Percentiles rank a stretch among this genome's conserved stretches.
phyloP scores from a whole-genome alignment of 164 flowering plant species.

The Aristolochia contorta region DNA sequence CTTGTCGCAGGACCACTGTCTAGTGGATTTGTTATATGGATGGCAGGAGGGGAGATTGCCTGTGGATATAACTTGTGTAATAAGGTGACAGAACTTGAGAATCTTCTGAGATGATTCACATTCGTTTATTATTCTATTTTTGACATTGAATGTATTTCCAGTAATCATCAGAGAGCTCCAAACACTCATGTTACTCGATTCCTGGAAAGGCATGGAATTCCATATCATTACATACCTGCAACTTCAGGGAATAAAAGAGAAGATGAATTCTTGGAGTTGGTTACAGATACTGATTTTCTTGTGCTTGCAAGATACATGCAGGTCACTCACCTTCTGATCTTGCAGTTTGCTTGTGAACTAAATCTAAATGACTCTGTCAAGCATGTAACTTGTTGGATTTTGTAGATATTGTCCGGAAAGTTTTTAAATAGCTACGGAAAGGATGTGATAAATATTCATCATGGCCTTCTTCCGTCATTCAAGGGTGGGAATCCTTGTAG shows the following conservation, averaged over 20 bases:
- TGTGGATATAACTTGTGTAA: conserved; percentile 73
- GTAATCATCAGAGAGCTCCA: conserved; percentile 83
- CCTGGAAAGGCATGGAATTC: conserved; percentile 78
- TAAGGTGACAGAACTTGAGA: conserved; percentile 42
- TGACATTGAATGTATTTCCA: conserved; percentile 8
- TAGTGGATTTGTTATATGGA: conserved; percentile 71
- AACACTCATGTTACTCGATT: conserved; percentile 83
- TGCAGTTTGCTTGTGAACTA: background rate
- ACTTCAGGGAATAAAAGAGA: conserved; percentile 55
- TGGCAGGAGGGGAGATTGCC: conserved; percentile 91
- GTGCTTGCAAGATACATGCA: conserved; percentile 99
- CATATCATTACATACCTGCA: conserved; percentile 60
- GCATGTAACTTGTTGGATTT: conserved; percentile 1
- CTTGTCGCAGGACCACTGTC: conserved; percentile 74
- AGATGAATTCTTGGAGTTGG: conserved; percentile 68
- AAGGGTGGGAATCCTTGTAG: conserved; percentile 87
- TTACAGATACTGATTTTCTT: conserved; percentile 71
- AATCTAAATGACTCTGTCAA: background rate
- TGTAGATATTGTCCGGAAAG: conserved; percentile 63
- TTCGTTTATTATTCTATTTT: background rate
- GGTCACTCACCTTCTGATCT: conserved; percentile 31
- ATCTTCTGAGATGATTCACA: background rate
- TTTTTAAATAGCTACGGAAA: conserved; percentile 66
- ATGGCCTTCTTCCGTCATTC: conserved; percentile 91
- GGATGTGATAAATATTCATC: conserved; percentile 89